Evolutionary conservation across 129 eudicot species (phyloP).

Genomic region (Lonicera japonica): DNA sequence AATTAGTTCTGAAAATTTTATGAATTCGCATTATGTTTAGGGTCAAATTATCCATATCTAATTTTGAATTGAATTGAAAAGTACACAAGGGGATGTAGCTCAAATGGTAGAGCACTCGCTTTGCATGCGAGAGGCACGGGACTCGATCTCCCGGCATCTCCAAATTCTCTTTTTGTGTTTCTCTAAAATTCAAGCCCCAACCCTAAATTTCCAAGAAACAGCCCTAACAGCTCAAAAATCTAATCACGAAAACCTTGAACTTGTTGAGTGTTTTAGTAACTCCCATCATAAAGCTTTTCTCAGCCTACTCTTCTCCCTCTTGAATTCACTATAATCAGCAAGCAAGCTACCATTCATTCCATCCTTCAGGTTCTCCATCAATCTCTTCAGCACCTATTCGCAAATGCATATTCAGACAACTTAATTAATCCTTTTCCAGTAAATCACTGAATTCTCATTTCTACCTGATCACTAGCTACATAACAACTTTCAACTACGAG

Average conservation of each 20-base stretch:
- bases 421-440: no score
- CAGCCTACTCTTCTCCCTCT: slow-evolving; percentile 59
- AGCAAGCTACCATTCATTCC: slow-evolving; percentile 72
- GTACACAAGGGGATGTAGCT: slow-evolving; percentile 67
- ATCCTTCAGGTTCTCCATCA: slow-evolving; percentile 82
- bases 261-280: no score
- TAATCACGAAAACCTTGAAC: no score
- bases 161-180: neutral
- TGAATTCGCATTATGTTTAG: no score
- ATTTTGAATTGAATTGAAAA: no score
- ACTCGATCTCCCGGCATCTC: slow-evolving; percentile 86
- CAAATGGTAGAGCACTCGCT: slow-evolving; percentile 95
- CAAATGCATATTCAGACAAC: neutral
- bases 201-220: no score
- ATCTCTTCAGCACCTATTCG: slow-evolving; percentile 52
- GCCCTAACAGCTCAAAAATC: no score
- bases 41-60: no score
- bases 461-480: neutral
- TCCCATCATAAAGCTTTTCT: no score
- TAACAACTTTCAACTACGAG: neutral
- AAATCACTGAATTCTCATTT: no score
- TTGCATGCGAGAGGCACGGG: slow-evolving; percentile 85
- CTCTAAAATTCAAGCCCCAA: neutral
- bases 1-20: no score
- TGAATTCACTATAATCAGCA: slow-evolving; percentile 66